Evolutionary conservation across 2,329 filamentous ascomycete genomes (phyloP), one percentile per base, ranked within the genome.

Genomic region (Cercospora nicotianae): DNA sequence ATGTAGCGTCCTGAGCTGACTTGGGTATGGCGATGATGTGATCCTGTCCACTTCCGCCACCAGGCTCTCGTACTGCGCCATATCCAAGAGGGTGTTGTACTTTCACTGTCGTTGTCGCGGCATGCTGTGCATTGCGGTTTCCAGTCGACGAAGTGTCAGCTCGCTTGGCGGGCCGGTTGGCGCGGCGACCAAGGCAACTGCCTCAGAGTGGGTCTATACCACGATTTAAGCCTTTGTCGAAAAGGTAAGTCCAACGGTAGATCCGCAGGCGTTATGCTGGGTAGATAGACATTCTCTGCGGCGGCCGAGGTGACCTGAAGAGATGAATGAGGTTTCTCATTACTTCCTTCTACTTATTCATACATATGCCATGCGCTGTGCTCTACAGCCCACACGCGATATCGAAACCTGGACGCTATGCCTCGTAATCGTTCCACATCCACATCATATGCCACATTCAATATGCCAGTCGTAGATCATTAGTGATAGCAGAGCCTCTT

Each of bases 1-100:
- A 31, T 64, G 62, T 20, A 72, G 66, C 13, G 65, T 72, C n/a
- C 67, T 53, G 28, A 73, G 69, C 48, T 70, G 69, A 53, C 73
- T 69, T 33, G 77, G 78, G 62, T 79, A 79, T 4, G 75, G 75
- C 64, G 72, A 77, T 26, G 69, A 67, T 18, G 77, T 72, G 18
- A 79, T 69, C 26, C 74, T 70, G 51, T 76, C 70, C 5, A 77
- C 65, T 63, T 78, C 76, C 7, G 55, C 68, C 16, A 70, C 63
- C 55, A 77, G 66, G 3, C 69, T 55, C 5, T 65, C 59, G 60
- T 70, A 72, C 31, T 7, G 57, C 18, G 67, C 28, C 72, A 73
- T 72, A 4, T 58, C 39, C 20, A 39, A 42, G 10, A 13, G 6
- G 16, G 12, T 30, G 12, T 20, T 20, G 20, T 20, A 13, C 8